Evolutionary conservation across 108 stramenopile species (phyloP), one percentile per base, ranked within the genome.

Genomic region (Conticribra guillardii): DNA sequence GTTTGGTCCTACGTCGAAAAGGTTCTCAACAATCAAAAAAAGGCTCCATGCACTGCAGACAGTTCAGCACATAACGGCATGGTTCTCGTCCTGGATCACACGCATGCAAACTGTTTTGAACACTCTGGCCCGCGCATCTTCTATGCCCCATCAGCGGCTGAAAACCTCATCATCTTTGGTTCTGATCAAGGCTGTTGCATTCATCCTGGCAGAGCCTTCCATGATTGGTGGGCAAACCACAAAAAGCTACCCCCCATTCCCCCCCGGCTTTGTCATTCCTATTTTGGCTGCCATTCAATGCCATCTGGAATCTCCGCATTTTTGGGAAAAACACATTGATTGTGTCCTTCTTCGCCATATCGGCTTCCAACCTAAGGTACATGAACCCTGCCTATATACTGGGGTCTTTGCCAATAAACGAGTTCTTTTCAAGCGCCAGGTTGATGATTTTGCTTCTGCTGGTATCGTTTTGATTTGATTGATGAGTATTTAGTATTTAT

Each of bases 171-270:
- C n/a, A n/a, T n/a, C n/a, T n/a, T n/a, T n/a, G n/a, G n/a, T n/a
- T n/a, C n/a, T n/a, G n/a, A n/a, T n/a, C n/a, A n/a, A n/a, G n/a
- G n/a, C n/a, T n/a, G n/a, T n/a, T n/a, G n/a, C 59, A 54, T 84
- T 31, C 21, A 37, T 9, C 69, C 73, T 11, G 80, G 79, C 27
- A 60, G 55, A 9, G 66, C 66, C 30, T 84, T 58, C 44, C 7
- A 23, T 16, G 54, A 68, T 18, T 85, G 75, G 84, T 83, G 67
- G 50, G n/a, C n/a, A n/a, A n/a, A 60, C 17, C 0, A 28, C 45
- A 15, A 46, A 71, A 28, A 73, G 73, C 19, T 22, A n/a, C 1
- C 61, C 62, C 11, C 64, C 78, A 21, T 59, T 80, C 32, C 74
- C 61, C 79, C n/a, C n/a, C n/a, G n/a, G n/a, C n/a, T n/a, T n/a